phyloP scores from a whole-genome alignment of 148 eudicot species.

The Rhododendron henanense region DNA sequence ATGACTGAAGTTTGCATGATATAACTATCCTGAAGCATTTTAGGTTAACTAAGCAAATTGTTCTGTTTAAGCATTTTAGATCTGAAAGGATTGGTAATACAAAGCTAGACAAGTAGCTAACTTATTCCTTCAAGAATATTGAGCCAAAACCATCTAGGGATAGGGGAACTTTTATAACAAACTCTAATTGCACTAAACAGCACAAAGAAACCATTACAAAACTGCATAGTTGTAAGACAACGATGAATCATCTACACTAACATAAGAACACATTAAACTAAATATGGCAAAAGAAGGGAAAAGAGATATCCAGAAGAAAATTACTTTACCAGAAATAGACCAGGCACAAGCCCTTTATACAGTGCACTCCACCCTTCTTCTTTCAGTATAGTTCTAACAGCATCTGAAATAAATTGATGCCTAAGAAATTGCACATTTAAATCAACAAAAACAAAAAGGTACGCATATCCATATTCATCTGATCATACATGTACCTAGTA shows the following conservation, averaged over 20 bases:
- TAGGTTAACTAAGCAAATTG: neutral
- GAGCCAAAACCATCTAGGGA: neutral
- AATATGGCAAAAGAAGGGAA: neutral
- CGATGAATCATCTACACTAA: neutral
- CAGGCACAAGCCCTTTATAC: constrained; percentile 81
- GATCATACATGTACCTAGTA: neutral
- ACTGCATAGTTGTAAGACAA: neutral
- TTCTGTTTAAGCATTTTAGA: neutral
- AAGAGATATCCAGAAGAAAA: constrained; percentile 2
- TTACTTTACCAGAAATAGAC: constrained; percentile 78
- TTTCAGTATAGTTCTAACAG: constrained; percentile 83
- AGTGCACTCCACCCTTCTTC: constrained; percentile 99
- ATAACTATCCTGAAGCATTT: neutral
- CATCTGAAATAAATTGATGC: constrained; percentile 52
- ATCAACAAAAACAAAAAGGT: neutral
- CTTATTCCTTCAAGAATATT: neutral
- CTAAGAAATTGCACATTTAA: neutral
- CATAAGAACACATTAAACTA: neutral
- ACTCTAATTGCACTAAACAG: neutral
- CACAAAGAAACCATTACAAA: neutral
- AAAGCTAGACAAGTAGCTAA: neutral
- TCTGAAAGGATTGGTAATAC: neutral
- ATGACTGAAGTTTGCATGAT: neutral
- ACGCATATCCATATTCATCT: neutral
- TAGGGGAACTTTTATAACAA: neutral